phyloP scores from a whole-genome alignment of 345 rosid genomes.

The Corymbia maculata region DNA sequence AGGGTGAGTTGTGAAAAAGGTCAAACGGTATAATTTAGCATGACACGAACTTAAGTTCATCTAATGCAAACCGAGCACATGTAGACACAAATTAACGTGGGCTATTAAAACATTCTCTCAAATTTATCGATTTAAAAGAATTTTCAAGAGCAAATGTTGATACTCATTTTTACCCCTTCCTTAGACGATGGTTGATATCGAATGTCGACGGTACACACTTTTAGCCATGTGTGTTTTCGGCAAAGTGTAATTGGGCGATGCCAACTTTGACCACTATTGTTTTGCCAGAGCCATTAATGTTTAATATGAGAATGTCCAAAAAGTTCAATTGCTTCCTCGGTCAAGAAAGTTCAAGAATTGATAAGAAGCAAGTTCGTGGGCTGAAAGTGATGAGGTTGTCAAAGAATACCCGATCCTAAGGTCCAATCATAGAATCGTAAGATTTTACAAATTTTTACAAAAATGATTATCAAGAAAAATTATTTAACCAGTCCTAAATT shows the following conservation, averaged over 20 bases:
- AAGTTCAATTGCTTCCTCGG: background rate
- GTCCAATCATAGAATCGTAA: background rate
- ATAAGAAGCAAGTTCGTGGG: background rate
- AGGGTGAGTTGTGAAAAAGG: background rate
- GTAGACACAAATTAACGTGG: background rate
- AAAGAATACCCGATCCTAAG: fast-evolving
- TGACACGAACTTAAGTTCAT: background rate
- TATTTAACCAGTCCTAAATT: fast-evolving
- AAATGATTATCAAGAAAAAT: too few relatives aligned
- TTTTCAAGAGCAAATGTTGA: background rate
- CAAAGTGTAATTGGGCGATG: too few relatives aligned
- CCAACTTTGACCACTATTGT: too few relatives aligned
- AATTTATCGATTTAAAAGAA: background rate
- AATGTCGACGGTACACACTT: background rate
- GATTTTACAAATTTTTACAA: too few relatives aligned
- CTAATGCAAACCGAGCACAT: background rate
- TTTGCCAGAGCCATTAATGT: background rate
- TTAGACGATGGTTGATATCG: background rate
- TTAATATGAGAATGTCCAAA: fast-evolving
- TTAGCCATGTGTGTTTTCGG: too few relatives aligned
- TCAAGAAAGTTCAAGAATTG: background rate
- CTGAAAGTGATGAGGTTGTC: background rate
- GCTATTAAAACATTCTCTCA: background rate
- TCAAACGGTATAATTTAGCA: background rate
- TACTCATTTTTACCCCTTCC: background rate